A percentile compares a stretch with the other conserved stretches of the same genome.
These are phyloP conservation scores for Neodidymelliopsis sp. DNA, from an alignment of 2,329 filamentous ascomycete genomes.

Conservation along the genomic window DNA sequence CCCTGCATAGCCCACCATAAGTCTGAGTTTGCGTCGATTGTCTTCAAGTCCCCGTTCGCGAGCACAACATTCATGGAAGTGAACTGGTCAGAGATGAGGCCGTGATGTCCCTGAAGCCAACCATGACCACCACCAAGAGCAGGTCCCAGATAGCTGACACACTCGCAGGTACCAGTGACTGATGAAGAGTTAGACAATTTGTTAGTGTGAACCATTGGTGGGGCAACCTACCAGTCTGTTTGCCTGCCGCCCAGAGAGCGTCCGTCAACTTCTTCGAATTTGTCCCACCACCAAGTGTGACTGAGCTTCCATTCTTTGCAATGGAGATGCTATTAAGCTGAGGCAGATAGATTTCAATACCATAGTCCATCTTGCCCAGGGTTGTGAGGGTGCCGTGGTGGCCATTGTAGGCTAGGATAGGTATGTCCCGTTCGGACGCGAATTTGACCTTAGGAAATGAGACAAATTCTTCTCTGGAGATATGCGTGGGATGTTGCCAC, in stretches of 20 bases:
- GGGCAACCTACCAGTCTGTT: slow-evolving; percentile 55
- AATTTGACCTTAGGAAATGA: slow-evolving; percentile 53
- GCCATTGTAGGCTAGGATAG: slow-evolving; percentile 63
- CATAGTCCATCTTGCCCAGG: slow-evolving; percentile 57
- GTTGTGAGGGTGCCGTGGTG: slow-evolving; percentile 61
- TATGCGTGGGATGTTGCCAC: slow-evolving; percentile 2
- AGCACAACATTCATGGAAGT: slow-evolving; percentile 62
- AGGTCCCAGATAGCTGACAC: slow-evolving; percentile 57
- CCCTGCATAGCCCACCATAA: slow-evolving; percentile 66
- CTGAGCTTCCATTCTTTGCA: slow-evolving; percentile 54
- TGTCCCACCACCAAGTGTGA: slow-evolving; percentile 59
- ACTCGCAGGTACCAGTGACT: slow-evolving; percentile 57
- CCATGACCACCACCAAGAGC: slow-evolving; percentile 67
- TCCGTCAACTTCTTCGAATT: slow-evolving; percentile 57
- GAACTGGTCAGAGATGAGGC: slow-evolving; percentile 63
- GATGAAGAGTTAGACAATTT: not conserved
- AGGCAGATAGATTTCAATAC: slow-evolving; percentile 60
- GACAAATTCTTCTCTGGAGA: too few species aligned
- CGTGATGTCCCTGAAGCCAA: slow-evolving; percentile 61
- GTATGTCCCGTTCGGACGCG: slow-evolving; percentile 56
- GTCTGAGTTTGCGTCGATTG: slow-evolving; percentile 54
- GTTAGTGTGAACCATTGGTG: too few species aligned
- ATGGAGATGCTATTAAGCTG: slow-evolving; percentile 56
- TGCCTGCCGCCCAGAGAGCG: slow-evolving; percentile 59
- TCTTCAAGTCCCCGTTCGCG: slow-evolving; percentile 55